Conservation (phyloP, 371 early-diverging fungal genomes). For the Mucor circinelloides region DNA sequence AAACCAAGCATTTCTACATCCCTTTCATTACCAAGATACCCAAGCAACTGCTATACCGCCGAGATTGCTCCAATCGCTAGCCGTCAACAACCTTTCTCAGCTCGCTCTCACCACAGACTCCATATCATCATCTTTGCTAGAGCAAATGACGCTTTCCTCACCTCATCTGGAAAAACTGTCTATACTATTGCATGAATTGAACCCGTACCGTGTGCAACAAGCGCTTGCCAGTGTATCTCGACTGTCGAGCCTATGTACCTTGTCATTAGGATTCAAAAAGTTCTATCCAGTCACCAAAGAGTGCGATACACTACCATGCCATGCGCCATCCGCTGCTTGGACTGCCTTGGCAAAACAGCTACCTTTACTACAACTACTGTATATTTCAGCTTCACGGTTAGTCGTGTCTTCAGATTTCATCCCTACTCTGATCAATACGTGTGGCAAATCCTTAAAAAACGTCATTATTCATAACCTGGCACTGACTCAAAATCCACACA, state of each 20-base stretch:
- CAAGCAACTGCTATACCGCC: constrained; percentile 28
- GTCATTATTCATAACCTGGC: constrained; percentile 45
- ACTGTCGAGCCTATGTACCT: constrained; percentile 21
- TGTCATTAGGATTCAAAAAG: constrained; percentile 42
- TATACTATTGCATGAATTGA: constrained; percentile 39
- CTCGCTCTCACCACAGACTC: constrained; percentile 40
- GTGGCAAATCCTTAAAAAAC: constrained; percentile 15
- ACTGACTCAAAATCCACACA: not conserved
- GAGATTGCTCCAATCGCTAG: constrained; percentile 15
- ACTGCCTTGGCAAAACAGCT: constrained; percentile 25
- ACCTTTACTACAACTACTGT: constrained; percentile 27
- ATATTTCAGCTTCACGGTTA: constrained; percentile 37
- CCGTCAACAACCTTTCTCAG: constrained; percentile 24
- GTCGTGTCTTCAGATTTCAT: constrained; percentile 31
- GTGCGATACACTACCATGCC: constrained; percentile 36
- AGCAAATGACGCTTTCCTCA: constrained; percentile 27
- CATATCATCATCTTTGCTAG: constrained; percentile 23
- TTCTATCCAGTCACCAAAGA: constrained; percentile 26
- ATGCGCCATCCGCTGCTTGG: constrained; percentile 38
- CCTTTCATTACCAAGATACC: constrained; percentile 21
- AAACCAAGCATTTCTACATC: constrained; percentile 6
- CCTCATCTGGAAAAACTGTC: constrained; percentile 38
- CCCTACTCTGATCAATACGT: constrained; percentile 17
- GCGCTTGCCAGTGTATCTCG: constrained; percentile 20
- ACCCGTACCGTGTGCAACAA: constrained; percentile 23